These are phyloP conservation scores for Fraxinus pennsylvanica DNA, from an alignment of 257 asterid species.

Conservation along the genomic window DNA sequence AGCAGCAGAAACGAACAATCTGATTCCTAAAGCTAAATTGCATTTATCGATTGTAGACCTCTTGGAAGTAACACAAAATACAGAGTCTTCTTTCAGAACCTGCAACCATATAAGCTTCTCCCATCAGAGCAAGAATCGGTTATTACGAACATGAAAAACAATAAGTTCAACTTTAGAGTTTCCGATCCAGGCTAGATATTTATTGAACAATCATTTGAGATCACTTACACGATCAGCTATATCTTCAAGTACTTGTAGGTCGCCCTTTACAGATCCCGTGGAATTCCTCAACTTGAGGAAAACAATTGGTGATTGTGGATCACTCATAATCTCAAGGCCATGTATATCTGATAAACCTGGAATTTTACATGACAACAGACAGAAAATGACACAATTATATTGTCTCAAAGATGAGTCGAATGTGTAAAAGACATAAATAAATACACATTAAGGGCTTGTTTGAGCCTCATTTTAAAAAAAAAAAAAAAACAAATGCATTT, in stretches of 20 bases:
- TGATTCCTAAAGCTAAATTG: conserved; percentile 69
- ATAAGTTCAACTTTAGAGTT: no score
- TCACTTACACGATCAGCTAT: conserved; percentile 57
- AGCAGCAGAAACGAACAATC: conserved; percentile 69
- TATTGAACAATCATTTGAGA: not conserved
- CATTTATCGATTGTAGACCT: conserved; percentile 79
- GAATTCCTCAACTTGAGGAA: conserved; percentile 60
- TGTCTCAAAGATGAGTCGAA: no score
- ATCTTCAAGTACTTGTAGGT: conserved; percentile 71
- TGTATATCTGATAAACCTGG: conserved; percentile 59
- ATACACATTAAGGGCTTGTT: no score
- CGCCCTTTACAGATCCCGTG: conserved; percentile 62
- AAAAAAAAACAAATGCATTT: no score
- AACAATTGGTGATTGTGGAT: conserved; percentile 71
- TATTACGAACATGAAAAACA: not conserved
- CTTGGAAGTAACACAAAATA: conserved; percentile 69
- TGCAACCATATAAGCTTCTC: conserved; percentile 29
- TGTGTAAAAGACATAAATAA: no score
- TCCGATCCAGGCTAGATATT: no score
- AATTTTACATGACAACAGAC: conserved; percentile 21
- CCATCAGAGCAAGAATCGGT: not conserved
- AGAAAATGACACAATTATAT: not conserved
- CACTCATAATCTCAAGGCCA: conserved; percentile 66
- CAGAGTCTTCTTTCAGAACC: conserved; percentile 65
- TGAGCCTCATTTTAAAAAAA: no score